These are phyloP conservation scores for Hymenoscyphus linearis DNA, from an alignment of 2,329 filamentous ascomycete species.

Conservation along the genomic window DNA sequence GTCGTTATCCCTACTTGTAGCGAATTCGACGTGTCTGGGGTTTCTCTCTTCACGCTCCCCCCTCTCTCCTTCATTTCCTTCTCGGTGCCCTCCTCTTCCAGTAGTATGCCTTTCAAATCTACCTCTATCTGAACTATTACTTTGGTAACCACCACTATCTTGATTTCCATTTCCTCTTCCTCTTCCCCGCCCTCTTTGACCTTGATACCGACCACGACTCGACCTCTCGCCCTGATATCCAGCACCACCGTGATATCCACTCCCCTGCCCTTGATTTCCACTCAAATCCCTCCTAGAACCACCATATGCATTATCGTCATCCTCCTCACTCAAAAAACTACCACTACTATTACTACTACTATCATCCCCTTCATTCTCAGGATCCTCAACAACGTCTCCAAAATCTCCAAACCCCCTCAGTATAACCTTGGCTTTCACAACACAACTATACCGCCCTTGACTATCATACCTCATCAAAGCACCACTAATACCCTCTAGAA, in stretches of 20 bases:
- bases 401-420: neutral
- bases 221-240: neutral
- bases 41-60: neutral
- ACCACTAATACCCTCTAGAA: neutral
- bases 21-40: neutral
- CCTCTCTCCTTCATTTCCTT: neutral
- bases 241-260: neutral
- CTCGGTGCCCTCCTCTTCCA: neutral
- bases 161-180: neutral
- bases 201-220: neutral
- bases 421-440: neutral
- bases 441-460: neutral
- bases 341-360: too few relatives aligned
- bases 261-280: neutral
- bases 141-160: neutral
- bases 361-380: neutral
- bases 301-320: neutral
- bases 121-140: neutral
- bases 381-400: neutral
- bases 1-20: neutral
- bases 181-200: neutral
- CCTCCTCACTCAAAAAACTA: too few relatives aligned
- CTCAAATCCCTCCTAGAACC: neutral
- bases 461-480: neutral
- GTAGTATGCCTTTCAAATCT: neutral